phyloP scores from a whole-genome alignment of 805 yeast genomes.

The Jamesozyma gamospora region DNA sequence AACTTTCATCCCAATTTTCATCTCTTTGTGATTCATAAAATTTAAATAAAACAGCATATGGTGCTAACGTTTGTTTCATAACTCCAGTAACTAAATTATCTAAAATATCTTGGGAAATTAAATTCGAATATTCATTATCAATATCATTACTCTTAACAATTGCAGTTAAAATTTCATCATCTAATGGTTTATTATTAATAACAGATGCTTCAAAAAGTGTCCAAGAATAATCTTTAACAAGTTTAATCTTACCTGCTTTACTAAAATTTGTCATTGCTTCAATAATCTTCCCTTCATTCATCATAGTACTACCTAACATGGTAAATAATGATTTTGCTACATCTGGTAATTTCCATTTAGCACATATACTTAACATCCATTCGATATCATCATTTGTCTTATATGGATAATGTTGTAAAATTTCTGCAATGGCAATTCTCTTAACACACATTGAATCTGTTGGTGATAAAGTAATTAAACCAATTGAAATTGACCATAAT shows the following conservation, averaged over 20 bases:
- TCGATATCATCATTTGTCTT: slow-evolving; percentile 67
- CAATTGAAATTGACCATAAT: slow-evolving; percentile 61
- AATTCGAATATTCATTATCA: slow-evolving; percentile 7
- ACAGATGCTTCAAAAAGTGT: slow-evolving; percentile 51
- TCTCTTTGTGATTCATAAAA: slow-evolving; percentile 32
- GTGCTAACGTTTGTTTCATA: slow-evolving; percentile 58
- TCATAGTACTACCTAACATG: slow-evolving; percentile 37
- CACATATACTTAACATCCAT: slow-evolving; percentile 68
- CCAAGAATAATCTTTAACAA: slow-evolving; percentile 47
- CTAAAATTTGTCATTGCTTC: slow-evolving; percentile 60
- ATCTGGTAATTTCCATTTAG: slow-evolving; percentile 49
- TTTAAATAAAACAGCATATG: slow-evolving; percentile 53
- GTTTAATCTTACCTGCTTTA: slow-evolving; percentile 47
- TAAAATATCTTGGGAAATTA: slow-evolving; percentile 22
- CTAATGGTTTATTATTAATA: slow-evolving; percentile 40
- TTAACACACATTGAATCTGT: slow-evolving; percentile 31
- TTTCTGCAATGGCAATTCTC: slow-evolving; percentile 38
- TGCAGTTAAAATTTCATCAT: slow-evolving; percentile 48
- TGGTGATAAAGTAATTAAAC: slow-evolving; percentile 43
- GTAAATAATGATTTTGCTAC: slow-evolving; percentile 49
- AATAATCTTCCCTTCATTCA: slow-evolving; percentile 44
- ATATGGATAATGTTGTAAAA: slow-evolving; percentile 51
- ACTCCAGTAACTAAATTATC: slow-evolving; percentile 39
- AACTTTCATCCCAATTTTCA: slow-evolving; percentile 19
- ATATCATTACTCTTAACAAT: slow-evolving; percentile 33